Evolutionary conservation across 106 monocot genomes (phyloP).

Genomic region (Allium sativum): DNA sequence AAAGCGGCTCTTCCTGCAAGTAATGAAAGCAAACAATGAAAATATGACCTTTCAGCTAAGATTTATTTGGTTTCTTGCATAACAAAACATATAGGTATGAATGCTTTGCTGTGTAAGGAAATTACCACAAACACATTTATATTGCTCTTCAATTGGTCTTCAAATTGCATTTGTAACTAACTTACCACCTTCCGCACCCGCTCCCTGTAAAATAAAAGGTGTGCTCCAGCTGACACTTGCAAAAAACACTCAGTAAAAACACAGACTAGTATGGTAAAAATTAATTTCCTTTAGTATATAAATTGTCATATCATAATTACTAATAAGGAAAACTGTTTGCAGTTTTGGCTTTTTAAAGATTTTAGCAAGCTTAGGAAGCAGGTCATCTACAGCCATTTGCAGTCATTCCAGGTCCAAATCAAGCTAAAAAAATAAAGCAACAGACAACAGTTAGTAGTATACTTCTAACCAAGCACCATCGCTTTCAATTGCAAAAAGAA

Average conservation of each 20-base stretch:
- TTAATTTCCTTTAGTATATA: conserved; percentile 66
- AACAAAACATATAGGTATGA: too few relatives aligned
- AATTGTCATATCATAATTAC: conserved; percentile 98
- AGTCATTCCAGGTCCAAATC: conserved; percentile 86
- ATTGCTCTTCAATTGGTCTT: conserved; percentile 88
- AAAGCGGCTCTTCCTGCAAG: conserved; percentile 81
- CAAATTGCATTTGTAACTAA: conserved; percentile 82
- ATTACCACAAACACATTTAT: conserved; percentile 91
- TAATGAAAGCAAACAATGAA: not conserved
- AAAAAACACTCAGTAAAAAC: too few relatives aligned
- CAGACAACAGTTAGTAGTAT: not conserved
- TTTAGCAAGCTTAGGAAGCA: conserved; percentile 80
- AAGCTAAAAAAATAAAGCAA: conserved; percentile 34
- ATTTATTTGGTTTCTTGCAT: too few relatives aligned
- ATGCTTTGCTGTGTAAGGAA: not conserved
- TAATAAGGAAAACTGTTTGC: conserved; percentile 91
- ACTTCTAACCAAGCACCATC: too few relatives aligned
- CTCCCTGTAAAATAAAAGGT: conserved; percentile 53
- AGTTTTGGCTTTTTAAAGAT: conserved; percentile 70
- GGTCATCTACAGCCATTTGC: conserved; percentile 90
- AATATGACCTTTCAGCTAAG: not conserved
- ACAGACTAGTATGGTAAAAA: too few relatives aligned
- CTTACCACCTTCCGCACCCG: conserved; percentile 84
- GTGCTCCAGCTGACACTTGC: too few relatives aligned
- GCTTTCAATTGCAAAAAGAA: too few relatives aligned